Conservation (phyloP, 179 eudicot genomes). For the Nepenthes alata region DNA sequence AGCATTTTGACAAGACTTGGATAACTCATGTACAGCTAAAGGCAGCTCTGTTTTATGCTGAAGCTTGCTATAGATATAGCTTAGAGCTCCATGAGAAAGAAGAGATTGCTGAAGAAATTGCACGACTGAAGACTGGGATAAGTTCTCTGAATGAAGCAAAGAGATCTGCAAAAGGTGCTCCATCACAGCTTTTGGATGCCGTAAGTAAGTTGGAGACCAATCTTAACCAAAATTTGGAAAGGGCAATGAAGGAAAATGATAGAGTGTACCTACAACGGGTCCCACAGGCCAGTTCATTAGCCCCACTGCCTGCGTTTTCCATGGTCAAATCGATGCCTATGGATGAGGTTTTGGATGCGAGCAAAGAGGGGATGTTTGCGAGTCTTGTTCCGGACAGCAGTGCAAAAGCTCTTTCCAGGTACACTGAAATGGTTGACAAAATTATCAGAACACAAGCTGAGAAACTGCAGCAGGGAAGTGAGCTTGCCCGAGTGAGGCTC, state of each 20-base stretch:
- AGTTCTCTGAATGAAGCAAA: constrained; percentile 60
- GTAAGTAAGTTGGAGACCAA: constrained; percentile 64
- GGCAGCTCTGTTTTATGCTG: constrained; percentile 80
- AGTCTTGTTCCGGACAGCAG: constrained; percentile 92
- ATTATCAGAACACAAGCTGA: constrained; percentile 93
- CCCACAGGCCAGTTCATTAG: constrained; percentile 61
- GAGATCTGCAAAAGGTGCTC: constrained; percentile 68
- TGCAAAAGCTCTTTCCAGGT: constrained; percentile 86
- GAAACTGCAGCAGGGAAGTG: constrained; percentile 95
- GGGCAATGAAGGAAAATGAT: constrained; percentile 94
- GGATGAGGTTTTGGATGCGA: constrained; percentile 78
- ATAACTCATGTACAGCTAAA: constrained; percentile 84
- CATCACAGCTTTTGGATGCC: constrained; percentile 81
- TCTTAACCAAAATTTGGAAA: constrained; percentile 67
- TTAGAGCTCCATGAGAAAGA: constrained; percentile 92
- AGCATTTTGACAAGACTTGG: constrained; percentile 88
- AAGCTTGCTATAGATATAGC: constrained; percentile 87
- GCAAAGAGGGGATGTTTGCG: constrained; percentile 82
- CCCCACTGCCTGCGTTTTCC: constrained; percentile 67
- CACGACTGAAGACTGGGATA: constrained; percentile 69
- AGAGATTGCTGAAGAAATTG: constrained; percentile 94
- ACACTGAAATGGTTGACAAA: constrained; percentile 95
- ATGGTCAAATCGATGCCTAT: constrained; percentile 74
- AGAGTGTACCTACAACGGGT: constrained; percentile 95
- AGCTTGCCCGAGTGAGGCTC: constrained; percentile 86